Percentiles rank a stretch among this genome's conserved stretches.
phyloP scores from a whole-genome alignment of 2,329 filamentous ascomycete species.

The Ceratocystis diversiconidia region DNA sequence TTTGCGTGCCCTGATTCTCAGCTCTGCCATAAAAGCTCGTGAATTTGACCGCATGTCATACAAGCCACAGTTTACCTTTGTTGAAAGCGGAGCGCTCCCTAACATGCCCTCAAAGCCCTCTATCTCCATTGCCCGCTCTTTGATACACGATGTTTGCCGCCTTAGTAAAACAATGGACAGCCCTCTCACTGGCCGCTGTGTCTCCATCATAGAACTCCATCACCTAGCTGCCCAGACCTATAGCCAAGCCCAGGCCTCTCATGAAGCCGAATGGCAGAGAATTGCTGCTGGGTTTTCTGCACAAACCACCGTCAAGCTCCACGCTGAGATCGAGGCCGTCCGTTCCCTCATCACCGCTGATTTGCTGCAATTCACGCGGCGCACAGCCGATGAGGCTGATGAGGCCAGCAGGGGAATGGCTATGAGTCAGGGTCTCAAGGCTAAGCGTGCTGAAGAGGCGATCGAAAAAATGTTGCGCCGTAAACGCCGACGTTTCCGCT shows the following conservation, averaged over 20 bases:
- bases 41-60: slow-evolving; percentile 58
- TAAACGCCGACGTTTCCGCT: slow-evolving; percentile 52
- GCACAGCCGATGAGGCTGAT: slow-evolving; percentile 65
- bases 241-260: slow-evolving; percentile 33
- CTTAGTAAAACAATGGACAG: slow-evolving; percentile 26
- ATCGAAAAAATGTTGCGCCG: slow-evolving; percentile 64
- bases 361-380: slow-evolving; percentile 46
- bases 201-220: slow-evolving; percentile 34
- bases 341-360: slow-evolving; percentile 37
- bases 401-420: slow-evolving; percentile 62
- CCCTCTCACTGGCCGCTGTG: slow-evolving; percentile 24
- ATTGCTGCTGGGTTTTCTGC: slow-evolving; percentile 45
- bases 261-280: slow-evolving; percentile 41
- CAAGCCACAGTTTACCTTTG: slow-evolving; percentile 29
- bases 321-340: slow-evolving; percentile 33
- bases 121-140: slow-evolving; percentile 18
- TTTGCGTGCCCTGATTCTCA: slow-evolving; percentile 61
- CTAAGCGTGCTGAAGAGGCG: slow-evolving; percentile 66
- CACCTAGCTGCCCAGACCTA: slow-evolving; percentile 40
- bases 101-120: slow-evolving; percentile 4
- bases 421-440: slow-evolving; percentile 59
- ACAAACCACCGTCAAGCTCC: slow-evolving; percentile 41
- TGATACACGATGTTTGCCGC: slow-evolving; percentile 33
- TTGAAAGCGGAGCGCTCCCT: slow-evolving; percentile 20
- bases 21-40: slow-evolving; percentile 77